Base-by-base conservation (phyloP, 495 filamentous ascomycete genomes). In the Aspergillus leporis region DNA sequence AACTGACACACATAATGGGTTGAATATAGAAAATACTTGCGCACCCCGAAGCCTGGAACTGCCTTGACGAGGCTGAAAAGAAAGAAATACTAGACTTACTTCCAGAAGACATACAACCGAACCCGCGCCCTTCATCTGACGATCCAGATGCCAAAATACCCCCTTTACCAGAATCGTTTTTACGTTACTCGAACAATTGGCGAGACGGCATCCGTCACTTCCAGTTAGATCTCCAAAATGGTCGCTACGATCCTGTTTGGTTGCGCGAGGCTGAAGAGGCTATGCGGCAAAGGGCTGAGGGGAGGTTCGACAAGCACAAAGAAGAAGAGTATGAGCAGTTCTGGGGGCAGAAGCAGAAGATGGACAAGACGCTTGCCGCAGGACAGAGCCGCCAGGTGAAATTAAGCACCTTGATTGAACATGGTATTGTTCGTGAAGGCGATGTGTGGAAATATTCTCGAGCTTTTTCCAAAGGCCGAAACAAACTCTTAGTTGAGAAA, bases 241-340 rank as follows among this genome's bases (percentile, higher is more conserved):
- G 90, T 34, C 80, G 77, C 18, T 84, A 88, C 61, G 83, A 85
- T 60, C 79, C 83, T 0, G 78, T 81, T 60, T 94, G 90, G 90
- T 76, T 87, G 51, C 70, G 62, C 10, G 74, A 88, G 60, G 90
- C 90, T 4, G 80, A 81, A 63, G 62, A 74, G 43, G 89, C 90
- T 7, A 81, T 87, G 66, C 65, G 79, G 54, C 75, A 84, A 62
- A 82, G 90, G 47, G 72, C 74, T n/a, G 69, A 77, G 2, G 90
- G 91, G n/a, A 74, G 81, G 19, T 93, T 88, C 62, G 85, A 93
- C 59, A 72, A 80, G 7, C 90, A 83, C 68, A 86, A 91, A 66
- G 82, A 85, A 50, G 61, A 75, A 4, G 78, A 88, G 40, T 89
- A 85, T 36, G 85, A 91, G 71, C 70, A 81, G 34, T 87, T 84